Percentiles rank a stretch among this genome's conserved stretches.
Evolutionary conservation across 768 basidiomycete species (phyloP).

Genomic region (Lactifluus hygrophoroides): DNA sequence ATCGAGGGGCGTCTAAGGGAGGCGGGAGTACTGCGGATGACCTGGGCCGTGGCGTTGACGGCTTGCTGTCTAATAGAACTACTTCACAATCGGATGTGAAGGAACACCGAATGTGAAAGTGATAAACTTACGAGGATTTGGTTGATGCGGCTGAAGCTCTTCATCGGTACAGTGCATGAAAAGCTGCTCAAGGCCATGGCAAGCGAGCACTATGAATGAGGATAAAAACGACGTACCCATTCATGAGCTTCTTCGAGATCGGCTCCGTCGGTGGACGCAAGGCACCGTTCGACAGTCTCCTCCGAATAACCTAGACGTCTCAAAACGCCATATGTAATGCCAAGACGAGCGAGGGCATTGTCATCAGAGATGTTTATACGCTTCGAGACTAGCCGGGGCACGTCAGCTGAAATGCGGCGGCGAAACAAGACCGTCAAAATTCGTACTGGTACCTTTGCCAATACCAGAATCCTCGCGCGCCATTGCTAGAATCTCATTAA

Average conservation of each 20-base stretch:
- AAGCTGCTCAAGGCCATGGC: constrained; percentile 38
- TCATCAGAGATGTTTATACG: constrained; percentile 54
- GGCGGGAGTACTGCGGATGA: not conserved
- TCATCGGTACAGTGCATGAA: constrained; percentile 53
- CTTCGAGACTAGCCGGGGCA: constrained; percentile 27
- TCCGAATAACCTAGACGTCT: constrained; percentile 70
- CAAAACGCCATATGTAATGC: constrained; percentile 73
- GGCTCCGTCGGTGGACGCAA: constrained; percentile 51
- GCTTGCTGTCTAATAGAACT: constrained; percentile 1
- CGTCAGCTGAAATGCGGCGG: not conserved
- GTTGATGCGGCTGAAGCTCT: constrained; percentile 38
- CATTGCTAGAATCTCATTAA: constrained; percentile 46
- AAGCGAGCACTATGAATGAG: not conserved
- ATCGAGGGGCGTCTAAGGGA: not conserved
- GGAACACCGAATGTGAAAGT: not conserved
- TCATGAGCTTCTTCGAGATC: constrained; percentile 86
- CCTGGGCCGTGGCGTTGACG: not conserved
- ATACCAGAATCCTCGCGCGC: constrained; percentile 32
- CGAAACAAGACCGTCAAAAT: not conserved
- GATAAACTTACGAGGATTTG: constrained; percentile 30
- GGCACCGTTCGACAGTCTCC: constrained; percentile 59
- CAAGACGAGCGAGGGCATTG: constrained; percentile 61
- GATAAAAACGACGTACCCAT: constrained; percentile 53
- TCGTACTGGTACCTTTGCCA: constrained; percentile 23
- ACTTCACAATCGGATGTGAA: not conserved